Evolutionary conservation across 441 rosid genomes (phyloP).

Genomic region (Euphorbia celastroides): DNA sequence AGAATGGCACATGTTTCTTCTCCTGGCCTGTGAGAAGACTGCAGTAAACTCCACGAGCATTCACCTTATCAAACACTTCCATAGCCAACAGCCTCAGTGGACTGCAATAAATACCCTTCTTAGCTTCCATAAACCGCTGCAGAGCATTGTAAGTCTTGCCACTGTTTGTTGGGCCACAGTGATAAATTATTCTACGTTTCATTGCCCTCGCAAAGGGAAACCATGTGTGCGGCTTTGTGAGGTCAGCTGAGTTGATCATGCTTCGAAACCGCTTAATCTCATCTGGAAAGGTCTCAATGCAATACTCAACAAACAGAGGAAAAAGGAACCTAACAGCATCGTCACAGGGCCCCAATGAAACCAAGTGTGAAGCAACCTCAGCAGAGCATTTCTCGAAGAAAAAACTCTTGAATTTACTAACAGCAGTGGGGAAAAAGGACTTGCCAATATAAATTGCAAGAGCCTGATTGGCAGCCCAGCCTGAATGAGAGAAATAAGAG

Average conservation of each 20-base stretch:
- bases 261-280: conserved; percentile 60
- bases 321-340: conserved; percentile 67
- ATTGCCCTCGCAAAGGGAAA: conserved; percentile 90
- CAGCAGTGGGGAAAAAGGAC: conserved; percentile 81
- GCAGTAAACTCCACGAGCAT: conserved; percentile 75
- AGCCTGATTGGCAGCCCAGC: conserved; percentile 85
- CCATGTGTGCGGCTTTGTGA: conserved; percentile 88
- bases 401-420: conserved; percentile 37
- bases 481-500: conserved; percentile 41
- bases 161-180: conserved; percentile 95
- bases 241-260: conserved; percentile 70
- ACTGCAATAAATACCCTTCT: conserved; percentile 86
- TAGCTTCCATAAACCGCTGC: conserved; percentile 89
- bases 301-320: conserved; percentile 78
- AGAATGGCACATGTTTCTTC: conserved; percentile 66
- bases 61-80: conserved; percentile 97
- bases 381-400: conserved; percentile 44
- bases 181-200: conserved; percentile 83
- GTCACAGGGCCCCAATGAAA: conserved; percentile 58
- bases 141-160: conserved; percentile 95
- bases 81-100: conserved; percentile 91
- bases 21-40: conserved; percentile 91
- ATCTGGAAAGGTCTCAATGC: conserved; percentile 66
- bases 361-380: conserved; percentile 40
- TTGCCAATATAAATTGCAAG: conserved; percentile 73